Conservation (phyloP, 345 rosid species). For the Lepidium didymum region DNA sequence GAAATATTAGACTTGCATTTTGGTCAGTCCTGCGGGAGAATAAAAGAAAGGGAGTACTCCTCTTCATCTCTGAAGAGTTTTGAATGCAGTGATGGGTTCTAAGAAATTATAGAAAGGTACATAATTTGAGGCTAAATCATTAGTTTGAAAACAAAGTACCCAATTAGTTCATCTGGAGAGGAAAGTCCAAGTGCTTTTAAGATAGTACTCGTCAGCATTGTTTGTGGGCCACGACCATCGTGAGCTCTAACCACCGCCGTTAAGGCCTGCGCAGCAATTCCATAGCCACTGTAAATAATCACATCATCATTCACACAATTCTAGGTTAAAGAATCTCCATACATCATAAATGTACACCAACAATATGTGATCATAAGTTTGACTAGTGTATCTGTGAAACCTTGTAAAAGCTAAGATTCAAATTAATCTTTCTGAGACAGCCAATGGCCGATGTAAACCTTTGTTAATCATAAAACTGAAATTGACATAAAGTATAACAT, state of each 20-base stretch:
- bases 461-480: neutral
- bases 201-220: constrained; percentile 59
- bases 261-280: constrained; percentile 91
- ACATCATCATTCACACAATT: neutral
- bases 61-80: neutral
- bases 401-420: neutral
- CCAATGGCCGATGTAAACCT: neutral
- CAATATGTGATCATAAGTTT: neutral
- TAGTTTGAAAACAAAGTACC: constrained; percentile 20
- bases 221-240: constrained; percentile 89
- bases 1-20: neutral
- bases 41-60: neutral
- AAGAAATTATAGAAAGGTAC: neutral
- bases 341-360: neutral
- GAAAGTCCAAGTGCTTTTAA: constrained; percentile 60
- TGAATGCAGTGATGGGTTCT: neutral
- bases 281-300: constrained; percentile 48
- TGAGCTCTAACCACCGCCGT: constrained; percentile 83
- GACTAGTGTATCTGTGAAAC: neutral
- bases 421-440: neutral
- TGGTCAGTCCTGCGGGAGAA: neutral
- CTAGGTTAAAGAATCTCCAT: neutral
- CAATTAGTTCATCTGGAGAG: constrained; percentile 59
- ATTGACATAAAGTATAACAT: neutral
- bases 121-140: neutral